A percentile compares a stretch with the other conserved stretches of the same genome.
Conservation (phyloP, 305 asterid species). For the Solanum hybrid region DNA sequence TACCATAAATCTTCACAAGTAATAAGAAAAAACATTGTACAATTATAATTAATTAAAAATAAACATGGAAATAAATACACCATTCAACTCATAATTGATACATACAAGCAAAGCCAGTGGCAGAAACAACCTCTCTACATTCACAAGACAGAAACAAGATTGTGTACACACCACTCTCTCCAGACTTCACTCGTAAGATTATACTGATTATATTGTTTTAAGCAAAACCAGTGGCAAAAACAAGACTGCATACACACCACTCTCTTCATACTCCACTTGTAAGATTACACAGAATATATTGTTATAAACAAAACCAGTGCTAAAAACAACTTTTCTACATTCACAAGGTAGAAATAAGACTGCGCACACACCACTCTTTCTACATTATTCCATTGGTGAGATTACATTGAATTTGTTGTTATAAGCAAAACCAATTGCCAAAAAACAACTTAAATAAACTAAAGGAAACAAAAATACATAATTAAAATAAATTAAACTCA, state of each 20-base stretch:
- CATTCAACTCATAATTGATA: background rate
- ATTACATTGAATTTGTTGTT: background rate
- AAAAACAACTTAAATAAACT: background rate
- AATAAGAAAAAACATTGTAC: background rate
- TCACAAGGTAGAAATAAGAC: no score
- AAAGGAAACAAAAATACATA: background rate
- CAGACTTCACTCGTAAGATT: background rate
- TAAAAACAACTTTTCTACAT: background rate
- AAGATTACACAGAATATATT: background rate
- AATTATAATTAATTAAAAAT: background rate
- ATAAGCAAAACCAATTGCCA: background rate
- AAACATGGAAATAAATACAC: background rate
- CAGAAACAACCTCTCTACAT: background rate
- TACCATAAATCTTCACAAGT: background rate
- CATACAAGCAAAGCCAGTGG: background rate
- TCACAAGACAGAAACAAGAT: background rate
- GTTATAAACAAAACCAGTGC: background rate
- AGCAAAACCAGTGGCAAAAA: background rate
- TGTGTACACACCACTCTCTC: background rate
- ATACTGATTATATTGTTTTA: background rate
- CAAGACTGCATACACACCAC: background rate
- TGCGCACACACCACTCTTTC: no score
- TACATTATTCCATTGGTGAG: no score
- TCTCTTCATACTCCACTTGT: background rate
- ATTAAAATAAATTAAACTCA: conserved; percentile 6